Conservation (phyloP, 2,329 filamentous ascomycete genomes). For the Pyricularia pennisetigena region DNA sequence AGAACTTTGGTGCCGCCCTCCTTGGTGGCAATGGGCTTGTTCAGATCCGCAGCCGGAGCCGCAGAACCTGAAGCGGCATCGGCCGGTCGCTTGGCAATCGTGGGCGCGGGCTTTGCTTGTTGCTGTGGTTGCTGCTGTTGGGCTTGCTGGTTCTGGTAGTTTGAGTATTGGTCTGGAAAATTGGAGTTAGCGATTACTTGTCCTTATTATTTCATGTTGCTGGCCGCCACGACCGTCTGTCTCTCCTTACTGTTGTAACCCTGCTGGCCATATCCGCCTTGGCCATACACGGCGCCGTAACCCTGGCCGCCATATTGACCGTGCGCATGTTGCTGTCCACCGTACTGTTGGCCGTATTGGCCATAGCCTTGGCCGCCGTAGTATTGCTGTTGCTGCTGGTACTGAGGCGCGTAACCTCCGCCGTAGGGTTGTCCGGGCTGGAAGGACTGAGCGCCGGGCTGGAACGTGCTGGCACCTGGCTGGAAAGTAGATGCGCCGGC, state of each 20-base stretch:
- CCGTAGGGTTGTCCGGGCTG: conserved; percentile 44
- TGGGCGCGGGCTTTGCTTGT: conserved; percentile 37
- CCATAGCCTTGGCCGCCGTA: conserved; percentile 33
- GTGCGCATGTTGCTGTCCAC: conserved; percentile 29
- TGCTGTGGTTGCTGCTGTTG: conserved; percentile 27
- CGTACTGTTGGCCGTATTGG: conserved; percentile 36
- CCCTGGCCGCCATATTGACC: conserved; percentile 34
- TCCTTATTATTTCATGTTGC: not conserved
- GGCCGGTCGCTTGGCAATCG: conserved; percentile 54
- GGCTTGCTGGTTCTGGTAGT: conserved; percentile 35
- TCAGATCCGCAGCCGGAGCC: conserved; percentile 29
- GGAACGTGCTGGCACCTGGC: conserved; percentile 59
- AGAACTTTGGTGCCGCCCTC: conserved; percentile 53
- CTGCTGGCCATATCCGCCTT: conserved; percentile 37
- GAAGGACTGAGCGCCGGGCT: conserved; percentile 19
- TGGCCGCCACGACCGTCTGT: not conserved
- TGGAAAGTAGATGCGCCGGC: conserved; percentile 63
- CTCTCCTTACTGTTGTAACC: conserved; percentile 31
- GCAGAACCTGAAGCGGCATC: conserved; percentile 35
- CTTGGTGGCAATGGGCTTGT: conserved; percentile 43
- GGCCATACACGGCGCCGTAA: conserved; percentile 26
- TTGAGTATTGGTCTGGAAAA: conserved; percentile 33
- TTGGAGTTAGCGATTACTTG: conserved; percentile 8
- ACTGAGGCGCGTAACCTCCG: conserved; percentile 45
- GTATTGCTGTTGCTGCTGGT: conserved; percentile 44